Base-by-base conservation (phyloP, 345 rosid genomes). In the Pistacia vera region DNA sequence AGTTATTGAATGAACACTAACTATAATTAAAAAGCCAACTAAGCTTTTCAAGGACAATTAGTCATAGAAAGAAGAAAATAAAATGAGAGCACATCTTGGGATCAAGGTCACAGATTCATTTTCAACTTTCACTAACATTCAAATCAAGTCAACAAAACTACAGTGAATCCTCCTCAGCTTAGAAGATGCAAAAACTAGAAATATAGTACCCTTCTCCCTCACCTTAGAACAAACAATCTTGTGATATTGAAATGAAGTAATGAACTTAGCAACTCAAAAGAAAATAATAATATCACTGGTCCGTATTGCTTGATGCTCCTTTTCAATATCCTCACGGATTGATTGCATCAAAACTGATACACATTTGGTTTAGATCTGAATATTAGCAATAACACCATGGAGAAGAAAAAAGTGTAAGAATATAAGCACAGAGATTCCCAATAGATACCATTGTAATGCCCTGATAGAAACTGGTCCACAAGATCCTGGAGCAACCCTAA, bases 181-280 rank as follows among this genome's bases (percentile, higher is more conserved):
- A n/a, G 28, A 48, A 66, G 10, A 48, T 46, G 48, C 5, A 12
- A 66, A 48, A 55, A 25, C 56, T 4, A 66, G 64, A 64, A 52
- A 36, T n/a, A 57, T 54, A 22, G 63, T 58, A 82, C 68, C 58
- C 63, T 44, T 57, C 35, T 35, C 64, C 78, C 93, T 91, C 80
- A 96, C 97, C 91, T 84, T 75, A 44, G 89, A 92, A 74, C 73
- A 80, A 55, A 73, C 83, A 78, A 84, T 85, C 77, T 87, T 92
- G 85, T 91, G 88, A 85, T 86, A 86, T 44, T 92, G 99, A 79
- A 92, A 92, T 54, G 98, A 90, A 75, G 85, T 89, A 64, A 86
- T 86, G 72, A 93, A 89, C 82, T 96, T 92, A 66, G 93, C 95
- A 80, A 91, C 93, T 77, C 87, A 89, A 83, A 96, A 92, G 83